Base-by-base conservation (phyloP, 805 yeast genomes). In the Starmerella floricola region DNA sequence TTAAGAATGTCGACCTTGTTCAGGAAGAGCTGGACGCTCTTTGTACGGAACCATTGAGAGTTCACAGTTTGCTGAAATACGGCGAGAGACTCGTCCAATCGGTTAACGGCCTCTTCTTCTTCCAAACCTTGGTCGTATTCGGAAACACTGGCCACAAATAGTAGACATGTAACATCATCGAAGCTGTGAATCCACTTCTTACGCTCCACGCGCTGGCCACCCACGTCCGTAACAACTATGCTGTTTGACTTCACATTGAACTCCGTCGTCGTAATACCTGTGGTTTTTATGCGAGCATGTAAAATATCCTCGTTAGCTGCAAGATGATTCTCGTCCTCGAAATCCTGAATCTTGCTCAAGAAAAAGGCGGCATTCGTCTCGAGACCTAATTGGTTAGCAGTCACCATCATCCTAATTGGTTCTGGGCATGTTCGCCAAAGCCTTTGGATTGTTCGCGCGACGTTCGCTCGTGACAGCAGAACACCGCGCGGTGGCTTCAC, bases 171-270 rank as follows among this genome's bases (percentile, higher is more conserved):
- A 38, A 88, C 82, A 48, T 81, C 84, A 55, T 87, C 91, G 62
- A 91, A 91, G 57, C 95, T 84, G 62, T 91, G 93, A 48, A 91
- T 86, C 98, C 98, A 91, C 62, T 91, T 88, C 56, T 82, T 83
- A 41, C 98, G 76, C 65, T 91, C 98, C 3, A 93, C 77, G 54
- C 98, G 69, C 62, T 91, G 98, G 1, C 98, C 98, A 40, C 98
- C 98, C 3, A 95, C 97, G 67, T 91, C 98, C 34, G 86, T 64
- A 32, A 91, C 83, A 55, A 76, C 77, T 58, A 87, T 78, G 49
- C 69, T 73, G 36, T 76, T 71, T 2, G 74, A 69, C 38, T 67
- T 66, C 47, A 88, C 74, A 42, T 69, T 68, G 63, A 91, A 87
- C 41, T 69, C 72, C 5, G 91, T 80, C 59, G 88, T 95, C 1